phyloP scores from a whole-genome alignment of 257 asterid species.

The Capsicum pubescens region DNA sequence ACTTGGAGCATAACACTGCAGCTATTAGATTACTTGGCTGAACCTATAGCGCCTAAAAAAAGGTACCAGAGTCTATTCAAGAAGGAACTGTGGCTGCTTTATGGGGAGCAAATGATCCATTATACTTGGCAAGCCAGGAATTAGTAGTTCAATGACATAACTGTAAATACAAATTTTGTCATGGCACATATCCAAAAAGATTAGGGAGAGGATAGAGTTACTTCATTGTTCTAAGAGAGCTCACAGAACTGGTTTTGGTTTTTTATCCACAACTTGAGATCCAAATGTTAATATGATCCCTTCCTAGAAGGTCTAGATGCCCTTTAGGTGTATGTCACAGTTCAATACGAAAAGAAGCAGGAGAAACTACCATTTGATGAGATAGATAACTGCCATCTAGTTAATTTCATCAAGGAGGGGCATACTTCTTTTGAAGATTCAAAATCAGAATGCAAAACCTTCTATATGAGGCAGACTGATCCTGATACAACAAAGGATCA shows the following conservation, averaged over 20 bases:
- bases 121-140: no score
- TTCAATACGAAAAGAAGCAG: not conserved
- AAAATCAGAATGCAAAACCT: constrained; percentile 12
- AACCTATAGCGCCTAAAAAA: no score
- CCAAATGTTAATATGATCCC: not conserved
- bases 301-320: not conserved
- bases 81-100: no score
- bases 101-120: no score
- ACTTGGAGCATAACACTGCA: no score
- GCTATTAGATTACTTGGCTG: no score
- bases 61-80: no score
- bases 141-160: no score
- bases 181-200: not conserved
- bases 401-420: not conserved
- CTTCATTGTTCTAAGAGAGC: not conserved
- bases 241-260: no score
- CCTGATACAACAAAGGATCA: constrained; percentile 23
- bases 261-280: not conserved
- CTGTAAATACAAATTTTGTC: not conserved
- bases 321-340: not conserved
- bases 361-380: not conserved
- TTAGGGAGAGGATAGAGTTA: no score
- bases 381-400: not conserved
- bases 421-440: not conserved
- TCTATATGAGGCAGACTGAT: constrained; percentile 21